These are phyloP conservation scores for Kodamaea laetipori DNA, from an alignment of 805 yeast species.

Conservation along the genomic window DNA sequence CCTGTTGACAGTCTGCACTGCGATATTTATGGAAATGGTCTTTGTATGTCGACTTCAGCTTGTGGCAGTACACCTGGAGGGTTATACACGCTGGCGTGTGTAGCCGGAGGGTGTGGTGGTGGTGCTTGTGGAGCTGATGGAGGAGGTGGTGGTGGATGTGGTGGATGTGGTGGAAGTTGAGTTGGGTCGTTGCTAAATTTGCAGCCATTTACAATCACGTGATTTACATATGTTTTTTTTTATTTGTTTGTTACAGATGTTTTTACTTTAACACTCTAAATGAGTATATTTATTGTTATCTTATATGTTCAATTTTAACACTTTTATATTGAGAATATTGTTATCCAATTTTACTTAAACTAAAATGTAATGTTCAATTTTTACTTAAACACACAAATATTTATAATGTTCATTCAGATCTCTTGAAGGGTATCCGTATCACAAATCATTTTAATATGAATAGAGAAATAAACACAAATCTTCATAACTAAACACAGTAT, in stretches of 20 bases:
- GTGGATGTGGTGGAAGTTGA: constrained; percentile 4
- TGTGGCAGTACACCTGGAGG: background rate
- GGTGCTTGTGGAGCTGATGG: constrained; percentile 3
- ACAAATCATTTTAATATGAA: constrained; percentile 4
- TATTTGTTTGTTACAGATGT: no score
- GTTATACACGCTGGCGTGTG: background rate
- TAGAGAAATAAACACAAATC: constrained; percentile 4
- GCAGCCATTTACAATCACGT: no score
- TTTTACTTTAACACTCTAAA: no score
- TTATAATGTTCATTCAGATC: no score
- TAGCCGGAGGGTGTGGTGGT: constrained; percentile 1
- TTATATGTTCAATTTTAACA: no score
- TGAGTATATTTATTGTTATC: no score
- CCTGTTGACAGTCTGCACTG: background rate
- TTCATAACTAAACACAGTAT: constrained; percentile 8
- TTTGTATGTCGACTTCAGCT: background rate
- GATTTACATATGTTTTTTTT: no score
- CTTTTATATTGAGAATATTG: no score
- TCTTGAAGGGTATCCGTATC: no score
- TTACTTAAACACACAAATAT: no score
- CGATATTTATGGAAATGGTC: background rate
- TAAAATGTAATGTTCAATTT: no score
- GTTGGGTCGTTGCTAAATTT: background rate
- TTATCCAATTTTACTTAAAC: no score
- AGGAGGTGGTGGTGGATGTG: constrained; percentile 4